Conservation (phyloP, 1,139 yeast species). For the Candida smagusa region DNA sequence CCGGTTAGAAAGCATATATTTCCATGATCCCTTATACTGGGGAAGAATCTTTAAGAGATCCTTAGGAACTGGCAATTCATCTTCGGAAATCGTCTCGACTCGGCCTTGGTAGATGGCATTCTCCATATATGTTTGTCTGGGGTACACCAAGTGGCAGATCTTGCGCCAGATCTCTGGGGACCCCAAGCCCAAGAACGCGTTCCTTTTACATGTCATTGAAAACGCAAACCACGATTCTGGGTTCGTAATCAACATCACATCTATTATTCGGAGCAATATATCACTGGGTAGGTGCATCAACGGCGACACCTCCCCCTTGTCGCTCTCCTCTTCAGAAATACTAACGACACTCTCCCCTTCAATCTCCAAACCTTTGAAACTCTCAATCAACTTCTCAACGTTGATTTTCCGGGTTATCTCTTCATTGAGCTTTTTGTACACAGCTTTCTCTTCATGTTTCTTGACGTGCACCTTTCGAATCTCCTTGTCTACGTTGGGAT, state of each 20-base stretch:
- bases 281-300: constrained; percentile 64
- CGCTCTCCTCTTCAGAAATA: background rate
- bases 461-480: constrained; percentile 55
- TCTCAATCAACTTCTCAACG: constrained; percentile 29
- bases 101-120: constrained; percentile 21
- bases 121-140: constrained; percentile 52
- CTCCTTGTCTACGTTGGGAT: constrained; percentile 64
- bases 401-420: constrained; percentile 34
- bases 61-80: constrained; percentile 34
- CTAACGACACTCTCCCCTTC: background rate
- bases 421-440: constrained; percentile 26
- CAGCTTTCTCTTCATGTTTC: constrained; percentile 20
- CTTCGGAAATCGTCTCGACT: constrained; percentile 5
- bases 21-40: constrained; percentile 52
- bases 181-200: constrained; percentile 62
- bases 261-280: constrained; percentile 54
- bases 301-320: constrained; percentile 28
- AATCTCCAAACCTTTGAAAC: constrained; percentile 23
- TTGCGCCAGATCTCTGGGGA: constrained; percentile 54
- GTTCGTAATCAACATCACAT: constrained; percentile 45
- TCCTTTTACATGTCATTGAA: constrained; percentile 58
- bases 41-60: constrained; percentile 43
- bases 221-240: constrained; percentile 70
- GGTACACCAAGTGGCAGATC: constrained; percentile 54
- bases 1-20: constrained; percentile 41